These are phyloP conservation scores for Cutaneotrichosporon cutaneum DNA, from an alignment of 1,284 basidiomycete genomes.

Conservation along the genomic window DNA sequence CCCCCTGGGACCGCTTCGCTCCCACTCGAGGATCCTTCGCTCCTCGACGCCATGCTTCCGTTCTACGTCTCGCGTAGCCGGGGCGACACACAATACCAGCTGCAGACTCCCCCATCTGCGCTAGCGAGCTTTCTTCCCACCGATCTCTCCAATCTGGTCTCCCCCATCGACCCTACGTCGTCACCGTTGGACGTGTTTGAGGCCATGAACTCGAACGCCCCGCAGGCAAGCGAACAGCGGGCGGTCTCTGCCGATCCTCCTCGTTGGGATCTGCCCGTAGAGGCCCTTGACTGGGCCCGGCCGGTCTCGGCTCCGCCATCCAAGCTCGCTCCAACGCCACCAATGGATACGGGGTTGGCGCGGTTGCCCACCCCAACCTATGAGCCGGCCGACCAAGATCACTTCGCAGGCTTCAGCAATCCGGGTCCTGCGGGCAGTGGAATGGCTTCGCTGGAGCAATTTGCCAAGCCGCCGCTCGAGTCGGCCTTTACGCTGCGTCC, in stretches of 20 bases:
- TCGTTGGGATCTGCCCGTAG: not conserved
- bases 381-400: not conserved
- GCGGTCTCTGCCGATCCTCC: slow-evolving; percentile 11
- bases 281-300: slow-evolving; percentile 7
- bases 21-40: not conserved
- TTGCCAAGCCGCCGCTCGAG: slow-evolving; percentile 2
- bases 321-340: slow-evolving; percentile 4
- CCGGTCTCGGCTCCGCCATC: slow-evolving; percentile 14
- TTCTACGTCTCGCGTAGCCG: not conserved
- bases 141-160: slow-evolving; percentile 7
- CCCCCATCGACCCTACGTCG: slow-evolving; percentile 1
- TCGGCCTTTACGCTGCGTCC: not conserved
- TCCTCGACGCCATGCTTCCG: slow-evolving; percentile 6
- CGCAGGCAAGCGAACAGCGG: slow-evolving; percentile 6
- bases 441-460: not conserved
- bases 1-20: slow-evolving; percentile 3
- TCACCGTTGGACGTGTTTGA: slow-evolving; percentile 4
- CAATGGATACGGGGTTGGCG: not conserved
- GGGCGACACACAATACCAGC: not conserved
- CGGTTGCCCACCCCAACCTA: slow-evolving; percentile 1
- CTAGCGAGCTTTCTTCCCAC: not conserved
- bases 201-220: not conserved
- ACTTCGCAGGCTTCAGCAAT: not conserved
- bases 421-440: not conserved
- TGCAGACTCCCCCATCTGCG: not conserved